These are phyloP conservation scores for Mucor indicus DNA, from an alignment of 371 early-diverging fungal species.

Conservation along the genomic window DNA sequence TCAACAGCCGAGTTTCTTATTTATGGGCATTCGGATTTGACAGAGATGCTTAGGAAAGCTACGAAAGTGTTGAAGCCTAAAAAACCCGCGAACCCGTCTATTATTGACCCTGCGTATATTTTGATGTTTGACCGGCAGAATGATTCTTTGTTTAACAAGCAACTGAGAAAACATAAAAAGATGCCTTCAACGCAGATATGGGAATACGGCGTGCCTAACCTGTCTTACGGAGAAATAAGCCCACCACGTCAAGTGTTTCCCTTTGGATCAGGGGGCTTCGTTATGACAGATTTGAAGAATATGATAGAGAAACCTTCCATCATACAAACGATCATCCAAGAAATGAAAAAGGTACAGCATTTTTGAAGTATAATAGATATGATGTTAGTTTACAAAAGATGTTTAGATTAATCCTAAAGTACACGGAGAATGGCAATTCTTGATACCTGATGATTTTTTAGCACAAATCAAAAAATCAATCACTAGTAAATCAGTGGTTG, in stretches of 20 bases:
- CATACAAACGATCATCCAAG: background rate
- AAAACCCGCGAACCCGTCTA: background rate
- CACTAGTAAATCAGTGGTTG: background rate
- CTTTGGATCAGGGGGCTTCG: conserved; percentile 15
- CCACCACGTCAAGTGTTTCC: conserved; percentile 18
- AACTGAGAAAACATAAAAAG: conserved; percentile 14
- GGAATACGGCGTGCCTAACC: conserved; percentile 17
- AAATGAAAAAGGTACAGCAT: conserved; percentile 6
- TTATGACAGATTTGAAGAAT: conserved; percentile 15
- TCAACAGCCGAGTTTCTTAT: too few species aligned
- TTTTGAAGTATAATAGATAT: background rate
- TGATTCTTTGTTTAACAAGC: background rate
- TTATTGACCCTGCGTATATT: background rate
- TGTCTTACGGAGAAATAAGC: background rate
- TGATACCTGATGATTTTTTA: conserved; percentile 6
- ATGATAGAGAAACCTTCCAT: conserved; percentile 3
- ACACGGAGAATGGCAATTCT: conserved; percentile 16
- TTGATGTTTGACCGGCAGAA: conserved; percentile 19
- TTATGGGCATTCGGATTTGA: too few species aligned
- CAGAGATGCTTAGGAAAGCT: background rate
- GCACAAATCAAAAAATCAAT: background rate
- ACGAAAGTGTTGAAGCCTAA: background rate
- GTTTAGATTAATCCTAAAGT: conserved; percentile 1
- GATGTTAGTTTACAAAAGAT: conserved; percentile 6
- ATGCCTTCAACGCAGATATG: conserved; percentile 12